A percentile compares a stretch with the other conserved stretches of the same genome.
These are phyloP conservation scores for Candida verbasci DNA, from an alignment of 805 yeast genomes.

Conservation along the genomic window DNA sequence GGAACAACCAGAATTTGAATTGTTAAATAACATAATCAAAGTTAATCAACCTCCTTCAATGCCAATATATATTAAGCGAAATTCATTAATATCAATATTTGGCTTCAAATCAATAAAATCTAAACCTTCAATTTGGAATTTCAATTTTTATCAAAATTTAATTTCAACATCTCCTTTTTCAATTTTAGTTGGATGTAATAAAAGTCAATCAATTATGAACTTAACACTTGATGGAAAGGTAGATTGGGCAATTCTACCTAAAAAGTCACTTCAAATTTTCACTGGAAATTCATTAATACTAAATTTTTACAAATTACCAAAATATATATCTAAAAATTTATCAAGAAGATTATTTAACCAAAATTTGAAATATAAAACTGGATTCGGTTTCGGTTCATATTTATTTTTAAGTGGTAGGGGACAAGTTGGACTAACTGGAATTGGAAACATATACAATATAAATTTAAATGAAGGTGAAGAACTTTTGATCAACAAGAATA, in stretches of 20 bases:
- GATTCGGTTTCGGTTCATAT: conserved; percentile 37
- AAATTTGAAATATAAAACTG: conserved; percentile 29
- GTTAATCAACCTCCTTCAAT: conserved; percentile 56
- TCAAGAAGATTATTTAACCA: conserved; percentile 17
- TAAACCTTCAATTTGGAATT: conserved; percentile 28
- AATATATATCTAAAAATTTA: conserved; percentile 28
- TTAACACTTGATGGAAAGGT: conserved; percentile 51
- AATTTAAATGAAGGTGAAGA: conserved; percentile 44
- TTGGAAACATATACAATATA: conserved; percentile 50
- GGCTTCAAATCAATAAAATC: conserved; percentile 21
- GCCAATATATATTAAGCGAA: conserved; percentile 46
- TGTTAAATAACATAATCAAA: conserved; percentile 34
- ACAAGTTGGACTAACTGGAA: conserved; percentile 48
- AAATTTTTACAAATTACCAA: conserved; percentile 36
- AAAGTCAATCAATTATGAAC: conserved; percentile 37
- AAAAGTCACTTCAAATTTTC: conserved; percentile 45
- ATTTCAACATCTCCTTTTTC: conserved; percentile 46
- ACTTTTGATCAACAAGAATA: conserved; percentile 41
- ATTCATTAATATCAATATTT: conserved; percentile 48
- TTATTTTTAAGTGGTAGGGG: conserved; percentile 56
- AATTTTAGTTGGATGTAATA: conserved; percentile 36
- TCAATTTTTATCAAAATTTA: conserved; percentile 43
- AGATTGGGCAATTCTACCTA: conserved; percentile 59
- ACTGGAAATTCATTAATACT: conserved; percentile 50
- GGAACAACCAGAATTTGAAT: conserved; percentile 23